Evolutionary conservation across 2,329 filamentous ascomycete species (phyloP).

Genomic region (Fusarium sp.): DNA sequence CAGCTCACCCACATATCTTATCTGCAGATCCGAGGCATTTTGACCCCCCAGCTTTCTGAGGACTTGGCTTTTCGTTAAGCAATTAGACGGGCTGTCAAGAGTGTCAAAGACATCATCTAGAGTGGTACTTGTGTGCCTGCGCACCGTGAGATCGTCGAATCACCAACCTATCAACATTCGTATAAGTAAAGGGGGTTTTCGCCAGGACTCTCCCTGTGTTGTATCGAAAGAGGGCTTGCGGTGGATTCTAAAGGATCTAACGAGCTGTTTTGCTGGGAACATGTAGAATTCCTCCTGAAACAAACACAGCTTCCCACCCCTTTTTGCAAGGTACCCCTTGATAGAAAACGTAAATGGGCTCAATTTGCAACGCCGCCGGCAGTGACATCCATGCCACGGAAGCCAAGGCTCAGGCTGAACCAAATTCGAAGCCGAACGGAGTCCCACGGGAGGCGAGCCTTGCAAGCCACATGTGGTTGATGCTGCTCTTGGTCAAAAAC

Average conservation of each 20-base stretch:
- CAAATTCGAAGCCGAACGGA: slow-evolving; percentile 7
- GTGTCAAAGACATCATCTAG: slow-evolving; percentile 13
- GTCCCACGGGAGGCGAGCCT: slow-evolving; percentile 25
- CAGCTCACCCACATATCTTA: slow-evolving; percentile 20
- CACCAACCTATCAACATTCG: background rate
- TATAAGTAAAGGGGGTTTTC: slow-evolving; percentile 16
- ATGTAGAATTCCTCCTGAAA: slow-evolving; percentile 28
- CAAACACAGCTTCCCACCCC: background rate
- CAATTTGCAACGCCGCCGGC: background rate
- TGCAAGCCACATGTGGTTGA: slow-evolving; percentile 24
- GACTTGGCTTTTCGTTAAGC: slow-evolving; percentile 37
- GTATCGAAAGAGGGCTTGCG: slow-evolving; percentile 1
- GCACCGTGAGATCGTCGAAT: slow-evolving; percentile 12
- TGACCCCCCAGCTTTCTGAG: slow-evolving; percentile 22
- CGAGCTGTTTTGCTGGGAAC: slow-evolving; percentile 3
- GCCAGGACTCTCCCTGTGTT: slow-evolving; percentile 6
- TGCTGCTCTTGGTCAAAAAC: slow-evolving; percentile 7
- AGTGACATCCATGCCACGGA: slow-evolving; percentile 6
- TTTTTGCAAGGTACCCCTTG: slow-evolving; percentile 14
- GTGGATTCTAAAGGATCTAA: background rate
- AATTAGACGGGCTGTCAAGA: slow-evolving; percentile 11
- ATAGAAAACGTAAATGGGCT: background rate
- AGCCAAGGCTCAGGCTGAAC: slow-evolving; percentile 12
- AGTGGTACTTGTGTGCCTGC: background rate
- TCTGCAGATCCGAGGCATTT: slow-evolving; percentile 19